Evolutionary conservation across 768 basidiomycete species (phyloP), one percentile per base, ranked within the genome.

Genomic region (Naganishia friedmannii): DNA sequence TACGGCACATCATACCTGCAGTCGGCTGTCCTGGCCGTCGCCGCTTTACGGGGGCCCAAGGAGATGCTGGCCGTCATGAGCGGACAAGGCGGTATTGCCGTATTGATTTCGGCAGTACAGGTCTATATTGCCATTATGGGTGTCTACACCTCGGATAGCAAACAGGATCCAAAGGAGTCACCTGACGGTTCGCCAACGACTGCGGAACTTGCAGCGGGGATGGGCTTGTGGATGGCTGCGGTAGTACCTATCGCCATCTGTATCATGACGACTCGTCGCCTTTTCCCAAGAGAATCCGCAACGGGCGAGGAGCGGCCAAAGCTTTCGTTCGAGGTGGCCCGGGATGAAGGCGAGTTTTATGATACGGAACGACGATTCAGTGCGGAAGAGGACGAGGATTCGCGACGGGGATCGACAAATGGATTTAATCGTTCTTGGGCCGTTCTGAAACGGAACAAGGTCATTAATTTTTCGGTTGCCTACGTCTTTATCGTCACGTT

Each of bases 71-170:
- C 78, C 21, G 78, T 90, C 77, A 86, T 93, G 84, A 87, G 91
- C 2, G 92, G 91, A 13, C 91, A 93, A 80, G 92, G 90, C 0
- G 90, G 89, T 0, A 86, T 93, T 1, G 93, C 88, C 0, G 90
- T 94, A 15, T 87, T 87, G 0, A 88, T 93, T 72, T 91, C 91
- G 65, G 82, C 84, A 0, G 88, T 92, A 0, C 91, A 93, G 75
- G 85, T 92, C 9, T 71, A 87, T 39, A 87, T 90, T 2, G 77
- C 77, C 19, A 51, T 76, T 55, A 67, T 78, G 12, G 71, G 75
- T 4, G 66, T 70, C 19, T 66, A 65, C 29, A 65, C 53, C 26
- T 63, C 67, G 17, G 63, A 53, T 15, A 37, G 48, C n/a, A 51
- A 56, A 42, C 32, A 53, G 15, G 70, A 63, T 15, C 56, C 54